These are phyloP conservation scores for Sutorius australiensis DNA, from an alignment of 768 basidiomycete genomes.

Conservation along the genomic window DNA sequence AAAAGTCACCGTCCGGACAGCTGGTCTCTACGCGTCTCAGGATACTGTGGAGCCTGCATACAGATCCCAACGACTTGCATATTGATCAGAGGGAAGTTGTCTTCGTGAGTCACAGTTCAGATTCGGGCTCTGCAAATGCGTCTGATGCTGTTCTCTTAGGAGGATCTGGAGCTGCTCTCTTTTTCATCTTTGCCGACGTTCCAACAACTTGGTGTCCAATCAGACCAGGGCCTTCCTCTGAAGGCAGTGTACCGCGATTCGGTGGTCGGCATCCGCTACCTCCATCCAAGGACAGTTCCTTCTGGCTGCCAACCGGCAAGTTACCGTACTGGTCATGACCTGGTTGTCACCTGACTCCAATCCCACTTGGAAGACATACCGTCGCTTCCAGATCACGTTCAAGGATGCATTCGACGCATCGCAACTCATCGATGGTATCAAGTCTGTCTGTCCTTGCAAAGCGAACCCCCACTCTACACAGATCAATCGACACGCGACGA, in stretches of 20 bases:
- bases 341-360: conserved; percentile 3
- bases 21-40: conserved; percentile 64
- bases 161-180: conserved; percentile 70
- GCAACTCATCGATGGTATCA: conserved; percentile 60
- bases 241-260: conserved; percentile 77
- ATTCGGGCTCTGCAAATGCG: neutral
- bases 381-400: conserved; percentile 77
- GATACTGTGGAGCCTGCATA: conserved; percentile 58
- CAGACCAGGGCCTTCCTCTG: conserved; percentile 59
- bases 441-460: conserved; percentile 72
- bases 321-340: neutral
- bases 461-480: conserved; percentile 40
- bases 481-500: conserved; percentile 15
- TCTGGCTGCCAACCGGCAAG: conserved; percentile 32
- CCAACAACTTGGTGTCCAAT: conserved; percentile 28
- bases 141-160: conserved; percentile 40
- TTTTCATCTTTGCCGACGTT: conserved; percentile 49
- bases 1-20: conserved; percentile 44
- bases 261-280: conserved; percentile 71
- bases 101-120: conserved; percentile 49
- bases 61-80: conserved; percentile 34
- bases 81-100: conserved; percentile 52
- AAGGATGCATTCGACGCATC: conserved; percentile 42
- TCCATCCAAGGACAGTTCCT: conserved; percentile 43
- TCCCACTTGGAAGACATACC: conserved; percentile 48